phyloP scores from a whole-genome alignment of 106 monocot species.

The Hemerocallis citrina region DNA sequence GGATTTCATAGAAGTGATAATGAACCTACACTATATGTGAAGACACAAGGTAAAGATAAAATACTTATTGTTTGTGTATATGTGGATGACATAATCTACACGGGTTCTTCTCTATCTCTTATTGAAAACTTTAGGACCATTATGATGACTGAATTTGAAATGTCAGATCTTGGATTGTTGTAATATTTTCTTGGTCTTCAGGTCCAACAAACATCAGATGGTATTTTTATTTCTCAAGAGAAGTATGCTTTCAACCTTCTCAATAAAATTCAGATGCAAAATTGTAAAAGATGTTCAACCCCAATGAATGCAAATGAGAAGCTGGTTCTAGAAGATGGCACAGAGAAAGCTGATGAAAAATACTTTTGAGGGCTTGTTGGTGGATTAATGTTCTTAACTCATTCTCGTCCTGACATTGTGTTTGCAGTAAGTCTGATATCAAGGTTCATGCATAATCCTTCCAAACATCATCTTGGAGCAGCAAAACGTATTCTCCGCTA shows the following conservation, averaged over 20 bases:
- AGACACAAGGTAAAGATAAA: not conserved
- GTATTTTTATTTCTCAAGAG: conserved; percentile 13
- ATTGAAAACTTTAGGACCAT: not conserved
- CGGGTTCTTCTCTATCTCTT: not conserved
- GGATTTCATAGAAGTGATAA: conserved; percentile 7
- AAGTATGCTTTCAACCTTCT: conserved; percentile 1
- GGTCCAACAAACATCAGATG: conserved; percentile 1
- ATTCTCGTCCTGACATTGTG: conserved; percentile 10
- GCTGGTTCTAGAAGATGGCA: not conserved
- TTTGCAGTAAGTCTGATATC: conserved; percentile 8
- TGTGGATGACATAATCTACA: conserved; percentile 16
- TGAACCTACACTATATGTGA: conserved; percentile 10
- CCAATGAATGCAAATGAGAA: conserved; percentile 4
- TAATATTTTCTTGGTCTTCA: conserved; percentile 12
- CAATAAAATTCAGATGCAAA: not conserved
- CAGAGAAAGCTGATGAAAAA: not conserved
- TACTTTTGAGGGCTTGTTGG: conserved; percentile 1
- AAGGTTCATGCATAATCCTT: conserved; percentile 22
- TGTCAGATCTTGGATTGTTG: conserved; percentile 1
- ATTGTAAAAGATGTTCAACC: not conserved
- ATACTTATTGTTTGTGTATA: conserved; percentile 10
- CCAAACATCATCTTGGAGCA: conserved; percentile 2
- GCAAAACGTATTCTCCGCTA: conserved; percentile 13
- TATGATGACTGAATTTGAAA: conserved; percentile 10
- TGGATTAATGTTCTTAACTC: conserved; percentile 1